Evolutionary conservation across 192 early-diverging fungal genomes (phyloP), one percentile per base, ranked within the genome.

Genomic region (Backusella macrospora): DNA sequence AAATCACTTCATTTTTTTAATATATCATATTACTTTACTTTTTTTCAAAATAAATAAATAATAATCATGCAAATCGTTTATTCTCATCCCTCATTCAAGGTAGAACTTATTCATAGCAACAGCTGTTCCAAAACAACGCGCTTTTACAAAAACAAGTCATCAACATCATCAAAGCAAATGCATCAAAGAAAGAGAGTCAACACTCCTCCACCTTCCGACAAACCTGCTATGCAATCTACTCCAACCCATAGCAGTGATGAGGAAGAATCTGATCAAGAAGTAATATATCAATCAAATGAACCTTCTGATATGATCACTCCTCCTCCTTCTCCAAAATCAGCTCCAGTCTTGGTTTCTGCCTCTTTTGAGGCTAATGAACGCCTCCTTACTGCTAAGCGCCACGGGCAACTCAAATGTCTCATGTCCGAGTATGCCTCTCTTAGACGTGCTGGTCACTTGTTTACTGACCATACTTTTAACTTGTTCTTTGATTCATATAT

Each of bases 391-490:
- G 46, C 65, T 29, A 78, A 78, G 42, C 70, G 74, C 21, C 49
- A 71, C 16, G 71, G 70, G 13, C 69, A 82, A 18, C 66, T 82
- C 5, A 74, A 72, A 37, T 44, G 62, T 26, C 71, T 82, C n/a
- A 48, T 76, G 67, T 13, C 39, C 0, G 76, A 78, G 49, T 80
- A 76, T 46, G 29, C 34, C 3, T 14, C 64, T 37, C 75, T 82
- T 71, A 76, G 76, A 52, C 70, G 75, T 37, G 39, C 48, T 13
- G 73, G 73, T 21, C 47, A 68, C 18, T 13, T 65, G 12, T 59
- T 78, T 16, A 78, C 47, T 44, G 63, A 75, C 45, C 77, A 82
- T 29, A 78, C 77, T 4, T 82, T 78, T n/a, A 76, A 75, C 34
- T 40, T 82, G 15, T 71, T 82, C 18, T 64, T 82, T 10, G 80